These are phyloP conservation scores for Claviceps capensis DNA, from an alignment of 2,329 filamentous ascomycete genomes.

Conservation along the genomic window DNA sequence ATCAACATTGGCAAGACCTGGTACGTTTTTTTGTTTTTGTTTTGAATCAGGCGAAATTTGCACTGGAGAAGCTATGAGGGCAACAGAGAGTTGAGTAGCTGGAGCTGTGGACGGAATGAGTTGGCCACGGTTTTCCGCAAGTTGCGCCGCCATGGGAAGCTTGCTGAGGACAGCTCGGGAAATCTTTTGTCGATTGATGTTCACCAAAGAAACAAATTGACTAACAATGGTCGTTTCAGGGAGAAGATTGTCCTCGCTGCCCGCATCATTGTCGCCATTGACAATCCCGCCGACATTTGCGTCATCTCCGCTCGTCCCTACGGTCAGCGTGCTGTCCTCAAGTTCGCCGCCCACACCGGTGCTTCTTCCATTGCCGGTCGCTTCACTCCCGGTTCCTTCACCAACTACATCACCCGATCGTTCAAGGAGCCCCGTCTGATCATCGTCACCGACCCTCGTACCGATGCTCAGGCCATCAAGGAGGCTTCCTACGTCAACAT, in stretches of 20 bases:
- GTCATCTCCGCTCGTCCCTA: conserved; percentile 99
- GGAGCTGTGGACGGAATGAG: neutral
- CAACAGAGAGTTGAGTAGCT: too few relatives aligned
- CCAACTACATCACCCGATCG: conserved; percentile 99
- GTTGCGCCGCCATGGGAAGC: neutral
- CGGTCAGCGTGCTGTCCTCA: conserved; percentile 97
- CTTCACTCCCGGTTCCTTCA: conserved; percentile 99
- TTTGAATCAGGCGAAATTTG: rapidly evolving
- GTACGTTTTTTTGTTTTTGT: conserved; percentile 42
- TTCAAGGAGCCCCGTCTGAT: conserved; percentile 99
- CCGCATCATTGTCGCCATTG: conserved; percentile 95
- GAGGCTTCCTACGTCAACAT: conserved; percentile 99
- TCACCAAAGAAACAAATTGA: neutral
- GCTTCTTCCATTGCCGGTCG: conserved; percentile 96
- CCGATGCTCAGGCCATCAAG: conserved; percentile 99
- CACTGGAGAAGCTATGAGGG: too few relatives aligned
- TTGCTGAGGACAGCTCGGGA: neutral
- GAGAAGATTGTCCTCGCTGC: conserved; percentile 99
- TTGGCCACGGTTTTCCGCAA: neutral
- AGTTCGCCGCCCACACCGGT: conserved; percentile 98
- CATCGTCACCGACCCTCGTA: conserved; percentile 98
- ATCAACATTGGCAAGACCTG: conserved; percentile 99
- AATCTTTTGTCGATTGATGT: too few relatives aligned
- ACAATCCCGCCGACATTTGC: conserved; percentile 98
- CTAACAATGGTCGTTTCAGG: conserved; percentile 36